phyloP scores from a whole-genome alignment of 1,284 basidiomycete species.

The Cutaneotrichosporon sp. region DNA sequence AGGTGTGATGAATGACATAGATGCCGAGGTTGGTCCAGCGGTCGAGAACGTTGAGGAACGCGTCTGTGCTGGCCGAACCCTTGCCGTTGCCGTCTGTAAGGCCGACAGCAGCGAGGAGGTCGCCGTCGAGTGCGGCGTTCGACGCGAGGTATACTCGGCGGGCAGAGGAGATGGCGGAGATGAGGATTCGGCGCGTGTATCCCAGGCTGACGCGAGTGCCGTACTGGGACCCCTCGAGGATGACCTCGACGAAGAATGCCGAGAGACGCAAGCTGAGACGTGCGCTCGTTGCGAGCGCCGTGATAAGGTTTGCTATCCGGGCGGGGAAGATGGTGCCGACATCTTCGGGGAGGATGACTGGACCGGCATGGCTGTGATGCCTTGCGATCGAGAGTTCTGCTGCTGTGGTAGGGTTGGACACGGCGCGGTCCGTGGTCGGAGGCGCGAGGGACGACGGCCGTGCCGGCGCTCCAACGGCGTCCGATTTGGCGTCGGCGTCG shows the following conservation, averaged over 20 bases:
- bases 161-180: constrained; percentile 47
- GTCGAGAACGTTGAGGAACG: constrained; percentile 50
- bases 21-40: constrained; percentile 54
- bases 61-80: constrained; percentile 19
- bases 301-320: constrained; percentile 46
- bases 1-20: constrained; percentile 52
- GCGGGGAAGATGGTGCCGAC: constrained; percentile 43
- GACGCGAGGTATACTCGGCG: constrained; percentile 43
- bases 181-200: constrained; percentile 44
- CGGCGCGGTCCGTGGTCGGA: neutral
- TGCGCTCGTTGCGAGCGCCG: constrained; percentile 44
- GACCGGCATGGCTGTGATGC: no score
- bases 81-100: neutral
- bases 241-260: constrained; percentile 48
- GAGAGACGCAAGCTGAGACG: constrained; percentile 43
- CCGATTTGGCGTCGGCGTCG: no score
- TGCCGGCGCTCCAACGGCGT: no score
- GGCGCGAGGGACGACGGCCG: no score
- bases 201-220: constrained; percentile 40
- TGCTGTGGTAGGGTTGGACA: neutral
- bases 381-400: neutral
- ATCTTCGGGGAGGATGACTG: neutral
- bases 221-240: constrained; percentile 44
- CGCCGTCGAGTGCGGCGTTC: constrained; percentile 25
- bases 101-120: constrained; percentile 10